These are phyloP conservation scores for Clausena lansium DNA, from an alignment of 345 rosid species.

Conservation along the genomic window DNA sequence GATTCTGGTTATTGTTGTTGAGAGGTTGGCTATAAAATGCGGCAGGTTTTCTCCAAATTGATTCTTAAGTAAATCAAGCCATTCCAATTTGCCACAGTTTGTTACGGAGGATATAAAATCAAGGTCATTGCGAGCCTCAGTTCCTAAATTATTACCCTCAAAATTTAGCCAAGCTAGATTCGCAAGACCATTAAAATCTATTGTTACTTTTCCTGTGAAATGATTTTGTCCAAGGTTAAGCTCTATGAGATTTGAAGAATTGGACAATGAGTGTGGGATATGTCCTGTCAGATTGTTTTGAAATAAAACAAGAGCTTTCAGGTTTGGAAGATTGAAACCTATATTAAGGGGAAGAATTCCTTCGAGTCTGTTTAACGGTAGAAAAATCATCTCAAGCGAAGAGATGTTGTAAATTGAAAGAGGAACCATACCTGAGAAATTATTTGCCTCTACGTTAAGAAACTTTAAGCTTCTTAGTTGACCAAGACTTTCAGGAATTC, in stretches of 20 bases:
- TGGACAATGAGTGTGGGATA: conserved; percentile 23
- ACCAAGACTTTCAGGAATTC: not conserved
- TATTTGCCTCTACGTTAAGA: rapidly evolving
- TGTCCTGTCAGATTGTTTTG: conserved; percentile 12
- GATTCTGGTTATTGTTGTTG: rapidly evolving
- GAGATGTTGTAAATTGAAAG: conserved; percentile 22
- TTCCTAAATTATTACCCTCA: not conserved
- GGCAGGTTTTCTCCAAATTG: conserved; percentile 21
- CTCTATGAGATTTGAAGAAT: not conserved
- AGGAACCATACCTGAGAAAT: conserved; percentile 17
- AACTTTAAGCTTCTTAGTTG: not conserved
- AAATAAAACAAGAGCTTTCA: not conserved
- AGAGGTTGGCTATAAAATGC: conserved; percentile 5
- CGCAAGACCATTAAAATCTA: not conserved
- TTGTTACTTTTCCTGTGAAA: not conserved
- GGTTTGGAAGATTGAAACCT: conserved; percentile 24
- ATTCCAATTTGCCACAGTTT: conserved; percentile 4
- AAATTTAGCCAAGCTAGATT: not conserved
- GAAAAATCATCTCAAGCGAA: rapidly evolving
- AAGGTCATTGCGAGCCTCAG: not conserved
- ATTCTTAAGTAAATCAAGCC: rapidly evolving
- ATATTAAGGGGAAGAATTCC: conserved; percentile 12
- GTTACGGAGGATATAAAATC: conserved; percentile 11
- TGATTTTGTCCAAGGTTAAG: not conserved
- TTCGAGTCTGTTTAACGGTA: not conserved